Conservation (phyloP, 441 rosid genomes). For the Populus trichocarpa region DNA sequence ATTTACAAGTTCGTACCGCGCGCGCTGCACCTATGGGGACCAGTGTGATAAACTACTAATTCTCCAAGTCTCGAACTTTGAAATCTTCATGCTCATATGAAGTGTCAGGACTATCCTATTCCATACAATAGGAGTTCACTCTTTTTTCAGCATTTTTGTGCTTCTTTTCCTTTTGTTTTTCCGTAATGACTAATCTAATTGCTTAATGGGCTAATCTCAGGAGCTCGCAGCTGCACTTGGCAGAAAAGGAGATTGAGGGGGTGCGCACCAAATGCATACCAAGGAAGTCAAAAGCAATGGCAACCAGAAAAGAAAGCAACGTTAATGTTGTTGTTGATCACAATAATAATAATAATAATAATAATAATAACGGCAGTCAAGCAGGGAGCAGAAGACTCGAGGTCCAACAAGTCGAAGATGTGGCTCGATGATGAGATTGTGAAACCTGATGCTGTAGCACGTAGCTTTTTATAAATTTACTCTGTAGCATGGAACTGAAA, state of each 20-base stretch:
- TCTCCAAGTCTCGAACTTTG: background rate
- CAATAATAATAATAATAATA: background rate
- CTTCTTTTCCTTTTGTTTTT: background rate
- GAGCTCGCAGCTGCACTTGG: constrained; percentile 49
- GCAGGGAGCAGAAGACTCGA: constrained; percentile 27
- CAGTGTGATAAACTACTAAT: background rate
- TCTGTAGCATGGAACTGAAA: constrained; percentile 1
- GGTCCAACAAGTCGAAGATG: constrained; percentile 11
- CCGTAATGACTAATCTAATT: background rate
- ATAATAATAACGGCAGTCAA: background rate
- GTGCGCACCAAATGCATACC: constrained; percentile 59
- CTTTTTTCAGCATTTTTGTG: background rate
- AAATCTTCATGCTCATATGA: background rate
- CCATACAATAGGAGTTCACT: background rate
- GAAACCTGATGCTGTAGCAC: background rate
- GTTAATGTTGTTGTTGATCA: constrained; percentile 2
- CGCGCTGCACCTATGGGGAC: constrained; percentile 13
- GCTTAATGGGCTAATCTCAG: constrained; percentile 24
- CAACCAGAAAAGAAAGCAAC: constrained; percentile 34
- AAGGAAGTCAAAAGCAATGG: constrained; percentile 38
- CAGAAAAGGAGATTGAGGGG: constrained; percentile 40
- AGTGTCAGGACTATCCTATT: background rate
- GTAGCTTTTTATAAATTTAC: constrained; percentile 21
- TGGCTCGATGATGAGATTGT: background rate
- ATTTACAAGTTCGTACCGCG: background rate